Evolutionary conservation across 306 rosid species (phyloP).

Genomic region (Carpinus viminea): DNA sequence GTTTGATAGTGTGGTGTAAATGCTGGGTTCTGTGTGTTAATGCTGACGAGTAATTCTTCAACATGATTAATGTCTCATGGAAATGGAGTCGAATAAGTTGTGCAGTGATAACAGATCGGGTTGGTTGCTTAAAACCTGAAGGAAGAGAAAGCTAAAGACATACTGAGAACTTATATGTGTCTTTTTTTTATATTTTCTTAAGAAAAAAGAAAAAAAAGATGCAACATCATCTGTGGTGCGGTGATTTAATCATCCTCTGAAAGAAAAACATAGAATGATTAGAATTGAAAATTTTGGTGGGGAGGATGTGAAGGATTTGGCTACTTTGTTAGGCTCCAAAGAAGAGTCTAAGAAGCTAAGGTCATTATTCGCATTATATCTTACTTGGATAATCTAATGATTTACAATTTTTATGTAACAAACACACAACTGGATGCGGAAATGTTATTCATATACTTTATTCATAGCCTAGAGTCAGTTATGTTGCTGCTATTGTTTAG

Average conservation of each 20-base stretch:
- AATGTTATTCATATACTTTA: background rate
- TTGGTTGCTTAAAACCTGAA: background rate
- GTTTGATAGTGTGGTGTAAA: constrained; percentile 1
- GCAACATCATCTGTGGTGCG: background rate
- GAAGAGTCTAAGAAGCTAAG: background rate
- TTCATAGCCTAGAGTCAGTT: background rate
- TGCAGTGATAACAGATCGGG: too few species aligned
- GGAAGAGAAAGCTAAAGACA: background rate
- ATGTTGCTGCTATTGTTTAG: background rate
- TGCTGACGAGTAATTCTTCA: background rate
- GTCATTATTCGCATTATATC: background rate
- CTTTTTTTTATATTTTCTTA: too few species aligned
- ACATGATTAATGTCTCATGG: background rate
- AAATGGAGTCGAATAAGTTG: background rate
- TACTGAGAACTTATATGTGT: too few species aligned
- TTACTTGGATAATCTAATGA: background rate
- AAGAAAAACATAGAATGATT: background rate
- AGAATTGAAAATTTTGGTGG: background rate
- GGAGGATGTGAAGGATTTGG: background rate
- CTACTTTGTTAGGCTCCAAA: background rate
- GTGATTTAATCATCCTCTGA: background rate
- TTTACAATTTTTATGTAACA: background rate
- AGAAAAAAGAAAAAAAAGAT: too few species aligned
- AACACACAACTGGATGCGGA: background rate
- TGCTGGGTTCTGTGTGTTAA: background rate